These are phyloP conservation scores for Protomyces inouyei DNA, from an alignment of 1,139 yeast genomes.

Conservation along the genomic window DNA sequence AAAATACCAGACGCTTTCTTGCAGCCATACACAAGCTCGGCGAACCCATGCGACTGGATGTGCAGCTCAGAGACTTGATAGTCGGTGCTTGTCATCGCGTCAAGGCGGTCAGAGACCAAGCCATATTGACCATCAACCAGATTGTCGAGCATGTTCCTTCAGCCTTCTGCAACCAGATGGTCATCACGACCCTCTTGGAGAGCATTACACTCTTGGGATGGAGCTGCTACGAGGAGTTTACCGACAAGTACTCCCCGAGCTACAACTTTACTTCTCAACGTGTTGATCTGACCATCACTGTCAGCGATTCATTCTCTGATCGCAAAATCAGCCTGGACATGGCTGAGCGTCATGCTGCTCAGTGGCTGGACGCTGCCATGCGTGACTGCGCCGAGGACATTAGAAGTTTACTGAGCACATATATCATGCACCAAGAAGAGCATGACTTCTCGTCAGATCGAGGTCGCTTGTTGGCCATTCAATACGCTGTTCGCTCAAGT, in stretches of 20 bases:
- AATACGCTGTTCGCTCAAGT: conserved; percentile 5
- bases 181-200: conserved; percentile 76
- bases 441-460: not conserved
- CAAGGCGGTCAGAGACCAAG: conserved; percentile 69
- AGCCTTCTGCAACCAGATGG: conserved; percentile 65
- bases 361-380: conserved; percentile 17
- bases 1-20: conserved; percentile 57
- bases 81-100: conserved; percentile 74
- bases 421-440: conserved; percentile 7
- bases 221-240: conserved; percentile 80
- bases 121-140: conserved; percentile 70
- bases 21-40: conserved; percentile 17
- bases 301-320: conserved; percentile 12
- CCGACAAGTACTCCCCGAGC: conserved; percentile 78
- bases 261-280: conserved; percentile 58
- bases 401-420: conserved; percentile 9
- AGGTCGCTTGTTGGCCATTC: conserved; percentile 13
- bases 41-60: conserved; percentile 44
- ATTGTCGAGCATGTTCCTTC: conserved; percentile 71
- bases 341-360: conserved; percentile 1
- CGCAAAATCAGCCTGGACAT: conserved; percentile 5
- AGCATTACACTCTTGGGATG: conserved; percentile 70
- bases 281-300: conserved; percentile 8
- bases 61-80: conserved; percentile 64
- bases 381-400: conserved; percentile 15